Conservation (phyloP, 371 early-diverging fungal genomes). For the Mucor saturninus region DNA sequence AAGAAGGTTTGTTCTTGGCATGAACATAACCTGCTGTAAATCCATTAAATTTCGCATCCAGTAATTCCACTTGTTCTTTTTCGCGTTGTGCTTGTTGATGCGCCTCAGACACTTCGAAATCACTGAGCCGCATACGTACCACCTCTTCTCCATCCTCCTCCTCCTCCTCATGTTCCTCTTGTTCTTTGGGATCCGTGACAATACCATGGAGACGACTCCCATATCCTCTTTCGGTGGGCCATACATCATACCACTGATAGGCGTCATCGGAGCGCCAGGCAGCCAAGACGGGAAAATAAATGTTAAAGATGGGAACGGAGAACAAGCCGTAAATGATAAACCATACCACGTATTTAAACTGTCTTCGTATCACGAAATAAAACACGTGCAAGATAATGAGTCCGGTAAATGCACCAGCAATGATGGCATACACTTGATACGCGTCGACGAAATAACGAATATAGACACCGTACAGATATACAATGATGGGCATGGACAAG, state of each 20-base stretch:
- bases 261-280: conserved; percentile 43
- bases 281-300: conserved; percentile 52
- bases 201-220: conserved; percentile 47
- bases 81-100: conserved; percentile 32
- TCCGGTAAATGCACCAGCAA: conserved; percentile 37
- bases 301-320: conserved; percentile 44
- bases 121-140: conserved; percentile 40
- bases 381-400: conserved; percentile 41
- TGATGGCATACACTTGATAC: conserved; percentile 39
- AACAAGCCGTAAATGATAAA: conserved; percentile 43
- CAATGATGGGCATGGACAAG: conserved; percentile 46
- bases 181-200: conserved; percentile 9
- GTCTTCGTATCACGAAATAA: conserved; percentile 47
- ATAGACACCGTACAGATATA: conserved; percentile 43
- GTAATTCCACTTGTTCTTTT: conserved; percentile 43
- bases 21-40: conserved; percentile 46
- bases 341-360: conserved; percentile 55
- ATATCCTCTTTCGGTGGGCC: conserved; percentile 36
- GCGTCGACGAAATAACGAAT: conserved; percentile 35
- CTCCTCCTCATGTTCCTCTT: neutral
- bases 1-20: conserved; percentile 16
- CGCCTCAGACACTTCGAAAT: conserved; percentile 47
- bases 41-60: conserved; percentile 52
- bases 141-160: conserved; percentile 22
- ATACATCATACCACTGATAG: conserved; percentile 52